Conservation (phyloP, 2,329 filamentous ascomycete species). For the Aspergillus sp. region DNA sequence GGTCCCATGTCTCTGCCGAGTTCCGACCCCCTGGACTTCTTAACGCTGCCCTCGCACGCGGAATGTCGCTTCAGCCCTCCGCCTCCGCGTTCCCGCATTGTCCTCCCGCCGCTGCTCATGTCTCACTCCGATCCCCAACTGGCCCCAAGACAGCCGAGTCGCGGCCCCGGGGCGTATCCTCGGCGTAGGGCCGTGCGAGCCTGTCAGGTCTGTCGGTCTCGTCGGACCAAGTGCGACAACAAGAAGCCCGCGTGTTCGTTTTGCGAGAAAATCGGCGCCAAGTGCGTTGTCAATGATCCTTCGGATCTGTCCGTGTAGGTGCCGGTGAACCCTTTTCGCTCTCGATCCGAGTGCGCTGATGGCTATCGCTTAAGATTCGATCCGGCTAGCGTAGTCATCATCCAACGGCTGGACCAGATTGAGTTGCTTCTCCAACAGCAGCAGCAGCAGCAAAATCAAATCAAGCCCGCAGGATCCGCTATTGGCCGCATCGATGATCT, state of each 20-base stretch:
- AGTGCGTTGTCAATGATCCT: conserved; percentile 24
- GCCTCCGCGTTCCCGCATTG: no score
- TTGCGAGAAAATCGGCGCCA: conserved; percentile 31
- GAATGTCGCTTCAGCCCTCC: background rate
- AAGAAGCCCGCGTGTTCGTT: conserved; percentile 31
- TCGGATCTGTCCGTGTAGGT: background rate
- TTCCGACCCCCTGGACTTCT: no score
- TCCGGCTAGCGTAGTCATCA: background rate
- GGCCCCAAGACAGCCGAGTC: background rate
- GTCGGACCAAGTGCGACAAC: conserved; percentile 39
- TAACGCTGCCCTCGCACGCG: background rate
- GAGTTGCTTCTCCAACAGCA: background rate
- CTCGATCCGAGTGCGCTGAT: background rate
- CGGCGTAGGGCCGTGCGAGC: conserved; percentile 30
- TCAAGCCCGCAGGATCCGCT: background rate
- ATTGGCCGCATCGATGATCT: background rate
- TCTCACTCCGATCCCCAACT: no score
- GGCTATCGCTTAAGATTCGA: background rate
- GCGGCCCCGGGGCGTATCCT: background rate
- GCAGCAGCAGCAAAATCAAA: background rate
- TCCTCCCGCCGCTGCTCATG: background rate
- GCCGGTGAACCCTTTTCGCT: background rate
- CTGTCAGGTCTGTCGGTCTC: conserved; percentile 35
- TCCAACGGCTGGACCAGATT: background rate
- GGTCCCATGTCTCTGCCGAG: no score